Conservation (phyloP, 768 basidiomycete species). For the Porphyrellus cyaneotinctus region DNA sequence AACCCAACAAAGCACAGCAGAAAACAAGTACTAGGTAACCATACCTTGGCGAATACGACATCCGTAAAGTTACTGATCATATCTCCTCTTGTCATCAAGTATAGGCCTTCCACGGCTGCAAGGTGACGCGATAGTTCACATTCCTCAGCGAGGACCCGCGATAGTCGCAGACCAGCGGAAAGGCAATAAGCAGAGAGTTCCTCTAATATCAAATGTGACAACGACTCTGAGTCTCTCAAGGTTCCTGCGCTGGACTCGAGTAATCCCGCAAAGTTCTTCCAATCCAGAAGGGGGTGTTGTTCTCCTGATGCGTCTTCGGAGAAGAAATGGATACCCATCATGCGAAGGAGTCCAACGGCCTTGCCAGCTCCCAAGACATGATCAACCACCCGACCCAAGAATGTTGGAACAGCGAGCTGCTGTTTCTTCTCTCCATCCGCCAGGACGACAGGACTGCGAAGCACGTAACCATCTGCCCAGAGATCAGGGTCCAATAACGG, state of each 20-base stretch:
- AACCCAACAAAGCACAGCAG: neutral
- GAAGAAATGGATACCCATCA: conserved; percentile 36
- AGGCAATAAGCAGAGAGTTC: conserved; percentile 55
- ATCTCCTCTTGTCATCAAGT: conserved; percentile 76
- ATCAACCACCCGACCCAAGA: conserved; percentile 57
- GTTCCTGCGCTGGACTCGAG: conserved; percentile 29
- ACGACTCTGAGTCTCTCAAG: conserved; percentile 56
- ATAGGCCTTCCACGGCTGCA: conserved; percentile 60
- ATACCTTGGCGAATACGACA: conserved; percentile 68
- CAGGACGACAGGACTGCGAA: conserved; percentile 41
- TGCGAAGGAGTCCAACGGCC: conserved; percentile 68
- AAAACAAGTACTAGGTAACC: conserved; percentile 1
- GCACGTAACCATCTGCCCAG: conserved; percentile 68
- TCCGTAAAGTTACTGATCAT: conserved; percentile 71
- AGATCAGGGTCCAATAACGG: conserved; percentile 68
- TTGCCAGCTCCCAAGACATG: conserved; percentile 68
- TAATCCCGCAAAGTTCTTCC: conserved; percentile 43
- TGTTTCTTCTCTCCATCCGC: conserved; percentile 26
- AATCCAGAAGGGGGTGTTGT: conserved; percentile 29
- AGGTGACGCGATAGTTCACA: conserved; percentile 65
- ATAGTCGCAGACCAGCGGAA: conserved; percentile 47
- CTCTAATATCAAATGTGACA: conserved; percentile 63
- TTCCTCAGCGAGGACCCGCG: conserved; percentile 58
- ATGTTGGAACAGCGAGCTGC: conserved; percentile 45
- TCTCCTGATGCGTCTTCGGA: conserved; percentile 20